Base-by-base conservation (phyloP, 257 asterid genomes). In the Henckelia pumila region DNA sequence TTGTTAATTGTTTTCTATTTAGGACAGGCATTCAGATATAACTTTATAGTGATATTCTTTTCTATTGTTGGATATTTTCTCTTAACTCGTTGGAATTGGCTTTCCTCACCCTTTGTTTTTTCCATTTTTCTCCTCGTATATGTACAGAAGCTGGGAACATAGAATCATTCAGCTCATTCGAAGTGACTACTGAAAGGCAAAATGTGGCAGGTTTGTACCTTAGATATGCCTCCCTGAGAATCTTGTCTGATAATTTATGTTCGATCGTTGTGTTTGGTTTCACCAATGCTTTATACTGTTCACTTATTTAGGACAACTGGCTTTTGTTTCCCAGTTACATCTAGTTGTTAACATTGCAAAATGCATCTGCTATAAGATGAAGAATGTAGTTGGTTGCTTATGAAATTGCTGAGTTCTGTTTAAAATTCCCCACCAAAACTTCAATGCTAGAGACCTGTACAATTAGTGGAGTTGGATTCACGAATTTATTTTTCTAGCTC, bases 121-220 rank as follows among this genome's bases (percentile, higher is more conserved):
- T 28, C n/a, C 56, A 22, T 35, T 14, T 56, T 20, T 49, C 22
- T 61, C 44, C 6, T 1, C 20, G 9, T 56, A 14, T 64, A 9
- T 33, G 8, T 72, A 58, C 76, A 82, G 87, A 73, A 30, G 25
- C 32, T 19, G 50, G 60, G 71, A 72, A 66, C 22, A 32, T 67
- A 44, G 69, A 63, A 53, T 72, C 75, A 20, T 67, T 84, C 67
- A 53, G 68, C 58, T 8, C 72, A 8, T 63, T 28, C 56, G 33
- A 60, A 77, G 20, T 22, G 70, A 68, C 67, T 10, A 30, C 73
- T 11, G 26, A 67, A 5, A 60, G 56, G 61, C 87, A 72, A 55
- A 75, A 74, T 1, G 74, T 59, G 24, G 78, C 88, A 77, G 88
- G 88, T 83, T 67, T 40, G 50, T 40, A 13, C 50, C 44, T 62